Conservation (phyloP, 768 basidiomycete genomes). For the Termitomyces sp. region DNA sequence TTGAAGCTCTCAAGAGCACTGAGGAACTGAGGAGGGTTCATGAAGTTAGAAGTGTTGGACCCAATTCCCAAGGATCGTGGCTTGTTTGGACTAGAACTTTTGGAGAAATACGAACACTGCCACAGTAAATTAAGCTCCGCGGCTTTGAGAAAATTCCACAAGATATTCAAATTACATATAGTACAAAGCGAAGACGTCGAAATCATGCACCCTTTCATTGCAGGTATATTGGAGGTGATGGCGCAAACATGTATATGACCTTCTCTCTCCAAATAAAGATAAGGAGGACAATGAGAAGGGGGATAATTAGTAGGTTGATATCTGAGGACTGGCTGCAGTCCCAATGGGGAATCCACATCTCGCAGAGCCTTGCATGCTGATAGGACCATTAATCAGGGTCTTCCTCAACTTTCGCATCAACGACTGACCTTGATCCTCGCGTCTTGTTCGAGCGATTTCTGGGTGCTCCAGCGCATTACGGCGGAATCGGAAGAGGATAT, state of each 20-base stretch:
- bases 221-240: not conserved
- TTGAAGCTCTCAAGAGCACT: slow-evolving; percentile 51
- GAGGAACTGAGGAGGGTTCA: slow-evolving; percentile 32
- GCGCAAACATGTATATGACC: slow-evolving; percentile 2
- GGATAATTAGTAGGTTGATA: slow-evolving; percentile 16
- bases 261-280: slow-evolving; percentile 26
- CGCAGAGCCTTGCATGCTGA: slow-evolving; percentile 30
- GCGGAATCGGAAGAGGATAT: slow-evolving; percentile 11
- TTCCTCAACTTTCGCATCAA: not conserved
- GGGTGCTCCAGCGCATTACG: slow-evolving; percentile 20
- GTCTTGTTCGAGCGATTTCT: slow-evolving; percentile 21
- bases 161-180: not conserved
- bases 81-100: slow-evolving; percentile 2
- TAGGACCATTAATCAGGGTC: not conserved
- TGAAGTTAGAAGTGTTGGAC: not conserved
- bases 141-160: not conserved
- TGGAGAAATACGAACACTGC: slow-evolving; percentile 8
- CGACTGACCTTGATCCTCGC: slow-evolving; percentile 7
- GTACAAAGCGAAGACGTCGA: not conserved
- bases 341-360: slow-evolving; percentile 26
- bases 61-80: not conserved
- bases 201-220: not conserved
- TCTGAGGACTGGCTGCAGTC: slow-evolving; percentile 13
- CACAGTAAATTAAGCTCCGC: not conserved
- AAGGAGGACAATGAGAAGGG: slow-evolving; percentile 20